These are phyloP conservation scores for Kazachstania psychrophila DNA, from an alignment of 805 yeast species.

Conservation along the genomic window DNA sequence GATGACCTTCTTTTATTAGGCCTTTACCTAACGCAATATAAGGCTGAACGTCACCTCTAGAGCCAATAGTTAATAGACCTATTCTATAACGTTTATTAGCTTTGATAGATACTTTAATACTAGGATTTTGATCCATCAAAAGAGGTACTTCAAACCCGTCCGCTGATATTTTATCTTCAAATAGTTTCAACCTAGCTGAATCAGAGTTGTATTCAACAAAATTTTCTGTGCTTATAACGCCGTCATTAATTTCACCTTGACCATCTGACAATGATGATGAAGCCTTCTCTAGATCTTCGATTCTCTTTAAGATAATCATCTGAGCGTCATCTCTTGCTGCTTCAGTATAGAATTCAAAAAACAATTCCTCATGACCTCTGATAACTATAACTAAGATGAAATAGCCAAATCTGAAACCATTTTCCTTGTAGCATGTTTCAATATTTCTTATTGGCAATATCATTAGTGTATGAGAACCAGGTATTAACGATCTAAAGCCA, in stretches of 20 bases:
- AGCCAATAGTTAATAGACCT: constrained; percentile 79
- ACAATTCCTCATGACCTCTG: constrained; percentile 66
- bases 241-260: not conserved
- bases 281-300: constrained; percentile 30
- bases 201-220: constrained; percentile 25
- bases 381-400: constrained; percentile 62
- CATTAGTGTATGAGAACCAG: constrained; percentile 74
- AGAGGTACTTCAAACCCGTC: constrained; percentile 63
- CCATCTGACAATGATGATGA: too few relatives aligned
- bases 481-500: constrained; percentile 75
- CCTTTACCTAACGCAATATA: constrained; percentile 85
- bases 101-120: constrained; percentile 39
- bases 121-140: constrained; percentile 57
- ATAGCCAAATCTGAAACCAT: constrained; percentile 60
- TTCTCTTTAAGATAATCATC: constrained; percentile 39
- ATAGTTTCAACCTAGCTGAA: constrained; percentile 52
- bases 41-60: constrained; percentile 96
- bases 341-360: constrained; percentile 62
- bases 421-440: constrained; percentile 58
- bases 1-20: constrained; percentile 69
- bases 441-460: constrained; percentile 68
- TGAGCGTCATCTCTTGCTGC: constrained; percentile 69
- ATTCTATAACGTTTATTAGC: constrained; percentile 51
- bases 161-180: constrained; percentile 55
- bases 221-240: not conserved